Percentiles rank a stretch among this genome's conserved stretches.
Evolutionary conservation across 768 basidiomycete species (phyloP).

Genomic region (Tricholoma furcatifolium): DNA sequence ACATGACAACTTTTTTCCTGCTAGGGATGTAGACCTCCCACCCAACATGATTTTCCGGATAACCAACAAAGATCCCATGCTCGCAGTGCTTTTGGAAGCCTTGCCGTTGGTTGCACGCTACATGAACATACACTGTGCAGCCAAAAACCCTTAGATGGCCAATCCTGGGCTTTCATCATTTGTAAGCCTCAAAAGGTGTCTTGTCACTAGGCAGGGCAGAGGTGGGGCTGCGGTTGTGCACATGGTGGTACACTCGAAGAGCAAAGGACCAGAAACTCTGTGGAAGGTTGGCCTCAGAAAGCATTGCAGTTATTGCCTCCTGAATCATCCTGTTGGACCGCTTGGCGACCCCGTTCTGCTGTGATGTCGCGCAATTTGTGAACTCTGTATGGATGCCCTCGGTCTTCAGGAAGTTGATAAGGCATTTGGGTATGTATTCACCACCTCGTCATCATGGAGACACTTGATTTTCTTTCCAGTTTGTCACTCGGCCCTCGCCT

Average conservation of each 20-base stretch:
- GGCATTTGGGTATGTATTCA: slow-evolving; percentile 26
- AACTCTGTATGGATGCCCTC: too few species aligned
- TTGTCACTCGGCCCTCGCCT: too few species aligned
- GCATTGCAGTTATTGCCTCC: too few species aligned
- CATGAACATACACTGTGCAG: neutral
- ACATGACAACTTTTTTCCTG: slow-evolving; percentile 2
- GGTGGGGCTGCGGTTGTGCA: slow-evolving; percentile 5
- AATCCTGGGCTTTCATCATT: too few species aligned
- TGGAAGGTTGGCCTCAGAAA: slow-evolving; percentile 5
- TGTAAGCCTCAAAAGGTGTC: slow-evolving; percentile 3
- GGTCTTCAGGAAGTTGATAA: slow-evolving; percentile 18
- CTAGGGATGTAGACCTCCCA: slow-evolving; percentile 7
- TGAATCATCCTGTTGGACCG: slow-evolving; percentile 33
- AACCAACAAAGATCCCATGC: too few species aligned
- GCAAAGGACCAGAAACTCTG: slow-evolving; percentile 6
- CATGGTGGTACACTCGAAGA: neutral
- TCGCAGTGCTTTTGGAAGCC: neutral
- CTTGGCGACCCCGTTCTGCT: too few species aligned
- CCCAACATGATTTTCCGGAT: neutral
- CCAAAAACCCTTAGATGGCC: too few species aligned
- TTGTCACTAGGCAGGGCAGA: slow-evolving; percentile 3
- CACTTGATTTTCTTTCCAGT: too few species aligned
- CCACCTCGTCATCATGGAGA: slow-evolving; percentile 31
- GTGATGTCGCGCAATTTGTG: too few species aligned
- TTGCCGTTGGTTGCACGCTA: neutral